Base-by-base conservation (phyloP, 1,139 yeast species). In the Hansenula sp. region DNA sequence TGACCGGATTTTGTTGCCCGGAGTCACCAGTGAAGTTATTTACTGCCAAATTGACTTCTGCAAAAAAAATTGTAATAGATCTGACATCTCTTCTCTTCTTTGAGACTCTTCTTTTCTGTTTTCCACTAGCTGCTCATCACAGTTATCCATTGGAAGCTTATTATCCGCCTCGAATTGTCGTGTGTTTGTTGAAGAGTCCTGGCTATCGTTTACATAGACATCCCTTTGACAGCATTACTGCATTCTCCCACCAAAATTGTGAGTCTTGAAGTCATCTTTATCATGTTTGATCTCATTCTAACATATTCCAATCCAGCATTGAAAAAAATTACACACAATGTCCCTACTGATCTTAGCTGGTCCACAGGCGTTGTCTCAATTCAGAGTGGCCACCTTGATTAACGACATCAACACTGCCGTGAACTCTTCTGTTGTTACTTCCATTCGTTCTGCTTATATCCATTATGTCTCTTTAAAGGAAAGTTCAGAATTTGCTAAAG, bases 331-430 rank as follows among this genome's bases (percentile, higher is more conserved):
- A 35, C 21, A 25, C 33, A 38, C 43, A 33, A 66, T 66, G 69
- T 56, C 68, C 65, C 66, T 79, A 68, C 74, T 84, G 63, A 75
- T 85, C 54, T 73, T 88, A 54, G 85, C 96, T 42, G 99, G 99
- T 48, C 96, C 97, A 43, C 78, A 77, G 61, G 98, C 97, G 51
- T 76, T 91, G 62, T 90, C 98, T 42, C 77, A 77, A 42, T 93
- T 93, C 67, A 80, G 99, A 68, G 81, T 90, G 55, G 77, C 79
- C 50, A 83, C 76, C 55, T 73, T 90, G 68, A 72, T 80, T 55
- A 76, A 77, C 57, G 91, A 84, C 57, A 79, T 91, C 67, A 86
- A 87, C 67, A 76, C 76, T 49, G 74, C 81, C 47, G 79, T 84
- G 51, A 79, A 79, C 60, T 76, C 85, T 25, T 54, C 65, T 7